Evolutionary conservation across 352 stramenopile species (phyloP).

Genomic region (Phytophthora syringae): DNA sequence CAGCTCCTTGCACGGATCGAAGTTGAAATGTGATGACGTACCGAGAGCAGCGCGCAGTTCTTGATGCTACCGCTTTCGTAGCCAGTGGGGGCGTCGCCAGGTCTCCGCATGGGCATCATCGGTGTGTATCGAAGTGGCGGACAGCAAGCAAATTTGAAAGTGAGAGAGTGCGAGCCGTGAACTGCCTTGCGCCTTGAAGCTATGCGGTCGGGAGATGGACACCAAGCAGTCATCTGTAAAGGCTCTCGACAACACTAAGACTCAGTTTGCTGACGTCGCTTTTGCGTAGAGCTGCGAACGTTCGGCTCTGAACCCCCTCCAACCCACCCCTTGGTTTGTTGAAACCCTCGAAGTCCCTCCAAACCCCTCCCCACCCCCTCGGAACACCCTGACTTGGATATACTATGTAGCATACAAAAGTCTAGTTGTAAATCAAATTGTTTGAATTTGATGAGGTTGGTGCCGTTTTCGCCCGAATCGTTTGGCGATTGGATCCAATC

Average conservation of each 20-base stretch:
- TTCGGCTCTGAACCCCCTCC: too few relatives aligned
- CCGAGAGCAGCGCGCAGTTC: slow-evolving; percentile 16
- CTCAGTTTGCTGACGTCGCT: slow-evolving; percentile 5
- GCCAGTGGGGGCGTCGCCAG: slow-evolving; percentile 11
- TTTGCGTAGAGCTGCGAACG: neutral
- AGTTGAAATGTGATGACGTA: neutral
- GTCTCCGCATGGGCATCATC: slow-evolving; percentile 29
- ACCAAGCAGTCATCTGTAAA: slow-evolving; percentile 26
- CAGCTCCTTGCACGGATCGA: neutral
- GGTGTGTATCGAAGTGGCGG: neutral
- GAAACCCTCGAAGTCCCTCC: too few relatives aligned
- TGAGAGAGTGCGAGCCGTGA: slow-evolving; percentile 7
- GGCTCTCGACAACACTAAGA: slow-evolving; percentile 16
- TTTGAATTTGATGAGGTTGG: too few relatives aligned
- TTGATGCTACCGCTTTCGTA: slow-evolving; percentile 26
- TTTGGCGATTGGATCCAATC: too few relatives aligned
- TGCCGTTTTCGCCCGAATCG: too few relatives aligned
- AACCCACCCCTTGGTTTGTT: too few relatives aligned
- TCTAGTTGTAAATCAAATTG: too few relatives aligned
- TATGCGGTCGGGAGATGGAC: slow-evolving; percentile 8
- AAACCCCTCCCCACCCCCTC: too few relatives aligned
- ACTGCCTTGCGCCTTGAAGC: slow-evolving; percentile 21
- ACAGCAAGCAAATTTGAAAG: slow-evolving; percentile 15
- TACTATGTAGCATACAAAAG: too few relatives aligned
- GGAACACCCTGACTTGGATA: too few relatives aligned